phyloP scores from a whole-genome alignment of 495 filamentous ascomycete genomes.

The Penicillium bovifimosum region DNA sequence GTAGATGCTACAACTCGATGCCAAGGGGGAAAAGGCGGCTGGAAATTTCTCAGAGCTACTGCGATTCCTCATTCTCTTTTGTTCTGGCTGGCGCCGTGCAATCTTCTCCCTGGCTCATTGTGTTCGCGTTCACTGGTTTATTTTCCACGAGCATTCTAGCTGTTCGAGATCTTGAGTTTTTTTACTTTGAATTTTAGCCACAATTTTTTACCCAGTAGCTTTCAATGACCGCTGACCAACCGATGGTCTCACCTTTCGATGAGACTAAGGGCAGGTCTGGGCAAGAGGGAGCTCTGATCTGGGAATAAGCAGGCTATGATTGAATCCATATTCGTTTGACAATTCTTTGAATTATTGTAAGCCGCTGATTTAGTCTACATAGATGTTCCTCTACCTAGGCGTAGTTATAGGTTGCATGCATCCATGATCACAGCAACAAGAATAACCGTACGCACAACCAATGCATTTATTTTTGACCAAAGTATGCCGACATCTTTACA shows the following conservation, averaged over 20 bases:
- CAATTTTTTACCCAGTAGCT: background rate
- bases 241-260: background rate
- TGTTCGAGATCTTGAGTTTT: background rate
- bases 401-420: too few species aligned
- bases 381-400: too few species aligned
- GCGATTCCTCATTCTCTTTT: background rate
- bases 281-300: constrained; percentile 1
- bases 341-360: background rate
- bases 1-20: background rate
- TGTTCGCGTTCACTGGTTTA: too few species aligned
- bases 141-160: too few species aligned
- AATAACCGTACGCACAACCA: too few species aligned
- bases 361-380: too few species aligned
- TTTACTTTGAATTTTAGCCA: background rate
- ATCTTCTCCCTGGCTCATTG: background rate
- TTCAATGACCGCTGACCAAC: constrained; percentile 1
- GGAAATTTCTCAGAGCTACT: background rate
- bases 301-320: background rate
- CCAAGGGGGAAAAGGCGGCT: background rate
- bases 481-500: too few species aligned
- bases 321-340: background rate
- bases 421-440: too few species aligned
- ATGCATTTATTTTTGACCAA: too few species aligned
- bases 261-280: background rate
- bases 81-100: background rate